Evolutionary conservation across 805 yeast species (phyloP).

Genomic region (Candida parachauliodes): DNA sequence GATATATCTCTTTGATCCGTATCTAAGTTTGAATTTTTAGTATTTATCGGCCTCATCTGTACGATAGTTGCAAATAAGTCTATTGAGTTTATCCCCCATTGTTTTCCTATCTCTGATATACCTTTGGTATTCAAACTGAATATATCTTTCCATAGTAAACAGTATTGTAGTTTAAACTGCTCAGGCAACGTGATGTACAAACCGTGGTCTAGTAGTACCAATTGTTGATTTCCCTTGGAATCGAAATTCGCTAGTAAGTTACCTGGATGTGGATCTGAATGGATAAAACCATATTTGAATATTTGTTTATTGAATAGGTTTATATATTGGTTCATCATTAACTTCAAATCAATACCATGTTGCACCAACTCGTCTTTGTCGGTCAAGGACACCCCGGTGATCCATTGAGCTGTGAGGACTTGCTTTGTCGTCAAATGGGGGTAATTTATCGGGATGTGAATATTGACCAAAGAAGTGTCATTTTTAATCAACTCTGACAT

Average conservation of each 20-base stretch:
- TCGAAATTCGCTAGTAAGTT: slow-evolving; percentile 55
- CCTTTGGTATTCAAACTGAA: slow-evolving; percentile 49
- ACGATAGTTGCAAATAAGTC: slow-evolving; percentile 60
- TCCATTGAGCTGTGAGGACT: slow-evolving; percentile 70
- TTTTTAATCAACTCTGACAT: slow-evolving; percentile 33
- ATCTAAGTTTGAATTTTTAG: slow-evolving; percentile 8
- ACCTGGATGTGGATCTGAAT: slow-evolving; percentile 82
- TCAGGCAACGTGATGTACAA: slow-evolving; percentile 54
- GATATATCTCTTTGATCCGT: slow-evolving; percentile 35
- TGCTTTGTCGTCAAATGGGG: slow-evolving; percentile 43
- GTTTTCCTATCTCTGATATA: slow-evolving; percentile 44
- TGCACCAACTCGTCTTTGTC: slow-evolving; percentile 40
- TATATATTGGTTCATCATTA: slow-evolving; percentile 49
- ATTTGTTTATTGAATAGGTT: slow-evolving; percentile 54
- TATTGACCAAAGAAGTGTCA: slow-evolving; percentile 42
- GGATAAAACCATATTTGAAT: slow-evolving; percentile 65
- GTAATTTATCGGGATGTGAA: slow-evolving; percentile 56
- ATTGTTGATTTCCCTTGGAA: slow-evolving; percentile 40
- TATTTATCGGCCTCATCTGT: slow-evolving; percentile 44
- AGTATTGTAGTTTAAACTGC: slow-evolving; percentile 52
- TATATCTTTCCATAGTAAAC: slow-evolving; percentile 59
- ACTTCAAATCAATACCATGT: slow-evolving; percentile 33
- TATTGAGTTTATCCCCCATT: slow-evolving; percentile 70
- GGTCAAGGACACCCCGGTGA: slow-evolving; percentile 63
- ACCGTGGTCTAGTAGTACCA: slow-evolving; percentile 75